A percentile compares a stretch with the other conserved stretches of the same genome.
phyloP scores from a whole-genome alignment of 345 rosid species.

The Nephelium lappaceum region DNA sequence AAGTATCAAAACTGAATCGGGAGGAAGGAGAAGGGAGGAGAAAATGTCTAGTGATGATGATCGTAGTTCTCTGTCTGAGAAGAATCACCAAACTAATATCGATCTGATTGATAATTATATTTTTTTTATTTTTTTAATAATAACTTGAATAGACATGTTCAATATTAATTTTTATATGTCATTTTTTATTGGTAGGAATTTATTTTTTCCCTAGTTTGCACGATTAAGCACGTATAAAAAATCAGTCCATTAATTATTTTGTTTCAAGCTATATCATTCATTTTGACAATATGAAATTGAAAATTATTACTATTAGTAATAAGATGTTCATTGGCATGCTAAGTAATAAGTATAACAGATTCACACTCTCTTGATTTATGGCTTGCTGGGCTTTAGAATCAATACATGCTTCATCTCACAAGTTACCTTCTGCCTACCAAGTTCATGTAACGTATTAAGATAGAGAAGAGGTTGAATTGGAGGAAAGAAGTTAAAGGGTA shows the following conservation, averaged over 20 bases:
- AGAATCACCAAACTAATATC: too few relatives aligned
- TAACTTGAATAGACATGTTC: too few relatives aligned
- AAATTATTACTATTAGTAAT: neutral
- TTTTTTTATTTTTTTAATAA: too few relatives aligned
- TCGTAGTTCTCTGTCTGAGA: too few relatives aligned
- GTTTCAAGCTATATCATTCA: neutral
- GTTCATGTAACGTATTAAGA: conserved; percentile 37
- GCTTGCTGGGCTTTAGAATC: neutral
- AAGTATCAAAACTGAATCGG: too few relatives aligned
- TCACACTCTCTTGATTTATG: neutral
- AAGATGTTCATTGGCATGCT: neutral
- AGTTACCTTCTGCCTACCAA: conserved; percentile 6
- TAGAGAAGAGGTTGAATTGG: conserved; percentile 26
- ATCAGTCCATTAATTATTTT: neutral
- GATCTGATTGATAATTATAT: too few relatives aligned
- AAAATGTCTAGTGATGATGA: too few relatives aligned
- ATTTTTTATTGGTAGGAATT: conserved; percentile 40
- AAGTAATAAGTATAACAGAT: neutral
- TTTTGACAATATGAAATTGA: neutral
- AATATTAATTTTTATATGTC: too few relatives aligned
- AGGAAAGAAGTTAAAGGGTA: conserved; percentile 44
- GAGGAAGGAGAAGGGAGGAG: too few relatives aligned
- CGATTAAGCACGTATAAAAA: neutral
- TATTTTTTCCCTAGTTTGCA: neutral
- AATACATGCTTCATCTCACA: neutral